phyloP scores from a whole-genome alignment of 805 yeast genomes.

The Monosporozyma servazzii region DNA sequence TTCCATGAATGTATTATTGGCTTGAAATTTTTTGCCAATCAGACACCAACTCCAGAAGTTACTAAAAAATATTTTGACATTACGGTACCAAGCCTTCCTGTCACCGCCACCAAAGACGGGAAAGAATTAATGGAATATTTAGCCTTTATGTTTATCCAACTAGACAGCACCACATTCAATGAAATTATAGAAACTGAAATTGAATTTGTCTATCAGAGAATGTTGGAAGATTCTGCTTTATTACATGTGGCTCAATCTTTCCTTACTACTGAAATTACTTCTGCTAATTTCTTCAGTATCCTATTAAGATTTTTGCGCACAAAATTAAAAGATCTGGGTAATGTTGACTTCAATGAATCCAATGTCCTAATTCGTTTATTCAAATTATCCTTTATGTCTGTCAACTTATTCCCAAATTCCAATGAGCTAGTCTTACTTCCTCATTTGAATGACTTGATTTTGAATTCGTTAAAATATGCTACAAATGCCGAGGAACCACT shows the following conservation, averaged over 20 bases:
- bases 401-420: constrained; percentile 75
- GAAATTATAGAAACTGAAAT: constrained; percentile 81
- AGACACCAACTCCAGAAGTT: constrained; percentile 18
- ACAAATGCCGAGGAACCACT: constrained; percentile 86
- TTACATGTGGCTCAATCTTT: constrained; percentile 90
- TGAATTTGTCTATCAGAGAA: constrained; percentile 64
- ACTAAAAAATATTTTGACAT: constrained; percentile 43
- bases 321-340: constrained; percentile 70
- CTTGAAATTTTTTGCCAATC: constrained; percentile 59
- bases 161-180: constrained; percentile 92
- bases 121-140: constrained; percentile 92
- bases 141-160: constrained; percentile 85
- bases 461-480: constrained; percentile 68
- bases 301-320: constrained; percentile 66
- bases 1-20: constrained; percentile 82
- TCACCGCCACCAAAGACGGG: constrained; percentile 83
- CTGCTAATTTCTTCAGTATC: constrained; percentile 83
- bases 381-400: constrained; percentile 93
- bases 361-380: constrained; percentile 77
- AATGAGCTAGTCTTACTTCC: constrained; percentile 87
- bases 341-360: constrained; percentile 65
- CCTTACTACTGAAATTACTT: constrained; percentile 87
- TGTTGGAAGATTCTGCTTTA: constrained; percentile 75
- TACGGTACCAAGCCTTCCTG: constrained; percentile 74
- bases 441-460: constrained; percentile 72